Evolutionary conservation across 1,139 yeast genomes (phyloP), one percentile per base, ranked within the genome.

Genomic region (Wickerhamomyces sp.): DNA sequence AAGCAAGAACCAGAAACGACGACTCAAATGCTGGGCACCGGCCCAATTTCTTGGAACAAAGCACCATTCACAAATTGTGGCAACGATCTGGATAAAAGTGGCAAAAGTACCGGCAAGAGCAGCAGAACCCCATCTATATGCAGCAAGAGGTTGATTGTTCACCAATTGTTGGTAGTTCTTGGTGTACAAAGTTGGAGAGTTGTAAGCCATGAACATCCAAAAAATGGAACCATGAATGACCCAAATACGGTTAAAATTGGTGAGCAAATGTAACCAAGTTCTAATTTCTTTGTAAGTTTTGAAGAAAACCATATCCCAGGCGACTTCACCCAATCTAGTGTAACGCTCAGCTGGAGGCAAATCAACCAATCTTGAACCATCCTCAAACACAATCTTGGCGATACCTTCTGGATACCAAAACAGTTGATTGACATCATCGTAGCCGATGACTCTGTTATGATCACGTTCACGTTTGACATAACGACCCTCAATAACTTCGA

Each of bases 381-480:
- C 97, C 58, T 83, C 89, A 56, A 89, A 77, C 33, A 83, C 75
- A 55, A 91, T 89, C 66, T 94, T 82, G 43, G 93, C 84, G 52
- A 91, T 84, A 71, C 98, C 99, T 66, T 91, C 97, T 29, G 98
- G 97, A 66, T 91, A 93, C 98, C 99, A 91, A 68, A 91, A 91
- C 53, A 91, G 75, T 70, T 93, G 99, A 66, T 93, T 91, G 43
- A 91, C 94, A 70, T 93, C 98, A 69, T 91, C 99, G 61, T 91
- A 91, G 62, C 98, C 98, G 57, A 91, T 81, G 49, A 91, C 76
- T 58, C 84, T 75, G 69, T 88, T 84, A 68, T 93, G 98, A 64
- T 91, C 98, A 55, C 75, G 84, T 72, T 91, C 98, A 62, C 99
- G 89, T 68, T 93, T 93, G 52, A 91, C 93, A 55, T 82, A 93